Conservation (phyloP, 169 alveolate genomes). For the Besnoitia besnoiti region DNA sequence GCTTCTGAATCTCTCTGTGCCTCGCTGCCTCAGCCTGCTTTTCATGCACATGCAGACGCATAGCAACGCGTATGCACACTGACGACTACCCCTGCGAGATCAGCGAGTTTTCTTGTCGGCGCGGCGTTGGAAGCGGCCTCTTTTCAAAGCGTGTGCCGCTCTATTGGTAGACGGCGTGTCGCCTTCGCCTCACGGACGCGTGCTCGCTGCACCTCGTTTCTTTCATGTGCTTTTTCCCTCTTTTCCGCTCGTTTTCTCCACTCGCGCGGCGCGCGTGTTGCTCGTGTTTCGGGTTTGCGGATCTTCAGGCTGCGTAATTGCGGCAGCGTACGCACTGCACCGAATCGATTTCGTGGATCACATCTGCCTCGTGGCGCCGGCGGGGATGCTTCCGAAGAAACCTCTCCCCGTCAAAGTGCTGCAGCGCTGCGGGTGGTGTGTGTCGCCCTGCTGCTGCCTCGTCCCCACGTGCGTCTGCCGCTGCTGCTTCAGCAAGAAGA, state of each 20-base stretch:
- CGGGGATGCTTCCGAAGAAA: conserved; percentile 5
- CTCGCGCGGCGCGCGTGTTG: not conserved
- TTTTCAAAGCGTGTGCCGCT: too few species aligned
- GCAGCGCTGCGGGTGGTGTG: conserved; percentile 25
- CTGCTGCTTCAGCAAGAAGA: conserved; percentile 16
- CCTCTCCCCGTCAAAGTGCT: conserved; percentile 14
- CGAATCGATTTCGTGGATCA: not conserved
- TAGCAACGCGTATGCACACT: too few species aligned
- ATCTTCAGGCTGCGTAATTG: not conserved
- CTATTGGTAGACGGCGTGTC: too few species aligned
- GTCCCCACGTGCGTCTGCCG: conserved; percentile 32
- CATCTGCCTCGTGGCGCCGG: not conserved
- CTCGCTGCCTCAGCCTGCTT: too few species aligned
- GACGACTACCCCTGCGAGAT: too few species aligned
- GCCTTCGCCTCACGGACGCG: too few species aligned
- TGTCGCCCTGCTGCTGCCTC: not conserved
- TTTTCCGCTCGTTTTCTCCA: not conserved
- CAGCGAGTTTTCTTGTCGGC: too few species aligned
- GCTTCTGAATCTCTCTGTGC: too few species aligned
- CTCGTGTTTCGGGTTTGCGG: not conserved
- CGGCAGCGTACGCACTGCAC: not conserved
- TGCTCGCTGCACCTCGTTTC: too few species aligned
- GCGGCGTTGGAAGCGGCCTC: too few species aligned
- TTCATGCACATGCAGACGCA: too few species aligned
- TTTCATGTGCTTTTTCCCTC: too few species aligned